Evolutionary conservation across 371 early-diverging fungal genomes (phyloP).

Genomic region (Nematocida sp.): DNA sequence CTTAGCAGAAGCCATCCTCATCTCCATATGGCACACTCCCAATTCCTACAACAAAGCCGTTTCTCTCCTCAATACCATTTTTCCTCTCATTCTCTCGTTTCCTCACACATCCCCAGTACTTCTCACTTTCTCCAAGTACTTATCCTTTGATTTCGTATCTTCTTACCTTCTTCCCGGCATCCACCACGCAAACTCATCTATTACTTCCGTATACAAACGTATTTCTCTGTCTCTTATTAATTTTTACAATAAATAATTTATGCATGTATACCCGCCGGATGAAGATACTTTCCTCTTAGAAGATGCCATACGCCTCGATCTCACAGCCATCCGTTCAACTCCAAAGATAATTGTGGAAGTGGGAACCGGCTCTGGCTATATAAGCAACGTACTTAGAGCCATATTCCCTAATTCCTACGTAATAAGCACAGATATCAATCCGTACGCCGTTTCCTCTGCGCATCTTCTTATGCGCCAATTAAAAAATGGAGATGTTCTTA

Average conservation of each 20-base stretch:
- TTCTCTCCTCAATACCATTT: conserved; percentile 18
- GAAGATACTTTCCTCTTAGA: conserved; percentile 54
- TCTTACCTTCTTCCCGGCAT: conserved; percentile 19
- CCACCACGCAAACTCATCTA: background rate
- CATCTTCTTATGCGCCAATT: background rate
- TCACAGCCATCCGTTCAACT: background rate
- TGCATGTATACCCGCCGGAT: conserved; percentile 30
- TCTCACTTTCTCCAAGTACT: background rate
- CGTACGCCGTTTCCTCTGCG: conserved; percentile 5
- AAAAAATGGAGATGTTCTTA: conserved; percentile 1
- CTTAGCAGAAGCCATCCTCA: background rate
- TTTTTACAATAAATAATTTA: no score
- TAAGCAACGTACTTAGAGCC: conserved; percentile 22
- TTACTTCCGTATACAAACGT: background rate
- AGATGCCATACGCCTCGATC: conserved; percentile 15
- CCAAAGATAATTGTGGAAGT: conserved; percentile 46
- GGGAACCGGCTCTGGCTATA: conserved; percentile 47
- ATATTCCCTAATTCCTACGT: conserved; percentile 21
- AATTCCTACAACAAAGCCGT: conserved; percentile 6
- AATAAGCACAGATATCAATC: conserved; percentile 49
- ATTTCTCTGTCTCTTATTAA: no score
- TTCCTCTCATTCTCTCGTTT: conserved; percentile 14
- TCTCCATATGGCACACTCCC: conserved; percentile 2
- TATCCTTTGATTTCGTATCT: conserved; percentile 32
- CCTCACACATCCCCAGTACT: background rate